Evolutionary conservation across 164 flowering plant genomes (phyloP).

Genomic region (Saururus chinensis): DNA sequence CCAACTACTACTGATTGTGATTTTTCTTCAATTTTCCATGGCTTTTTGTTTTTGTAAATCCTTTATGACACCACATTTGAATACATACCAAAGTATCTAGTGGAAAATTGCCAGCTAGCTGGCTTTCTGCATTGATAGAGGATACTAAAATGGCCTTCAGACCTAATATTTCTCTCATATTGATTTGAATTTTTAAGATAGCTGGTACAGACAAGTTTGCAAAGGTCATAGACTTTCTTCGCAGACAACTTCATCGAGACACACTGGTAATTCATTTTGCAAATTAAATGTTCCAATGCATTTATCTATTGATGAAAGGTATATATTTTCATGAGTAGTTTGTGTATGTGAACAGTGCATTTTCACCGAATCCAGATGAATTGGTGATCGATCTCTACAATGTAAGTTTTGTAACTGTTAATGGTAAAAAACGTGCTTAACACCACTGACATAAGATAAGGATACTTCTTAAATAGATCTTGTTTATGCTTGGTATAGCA

Average conservation of each 20-base stretch:
- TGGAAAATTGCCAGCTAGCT: not conserved
- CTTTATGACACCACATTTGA: no score
- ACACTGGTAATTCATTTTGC: slow-evolving; percentile 45
- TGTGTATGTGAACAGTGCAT: slow-evolving; percentile 93
- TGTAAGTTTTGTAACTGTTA: slow-evolving; percentile 32
- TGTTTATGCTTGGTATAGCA: no score
- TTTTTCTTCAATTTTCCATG: no score
- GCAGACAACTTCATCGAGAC: slow-evolving; percentile 82
- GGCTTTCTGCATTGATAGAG: not conserved
- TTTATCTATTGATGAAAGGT: not conserved
- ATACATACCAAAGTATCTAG: no score
- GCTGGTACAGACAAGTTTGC: slow-evolving; percentile 78
- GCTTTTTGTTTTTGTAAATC: no score
- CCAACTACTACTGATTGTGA: no score
- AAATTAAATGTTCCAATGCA: not conserved
- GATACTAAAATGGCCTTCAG: not conserved
- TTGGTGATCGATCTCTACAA: slow-evolving; percentile 68
- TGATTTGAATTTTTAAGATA: slow-evolving; percentile 25
- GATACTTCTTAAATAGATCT: no score
- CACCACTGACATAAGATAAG: not conserved
- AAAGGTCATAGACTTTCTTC: slow-evolving; percentile 81
- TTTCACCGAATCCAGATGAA: slow-evolving; percentile 95
- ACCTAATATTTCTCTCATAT: not conserved
- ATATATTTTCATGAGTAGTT: slow-evolving; percentile 29
- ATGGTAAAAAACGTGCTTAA: not conserved